Conservation (phyloP, 179 eudicot genomes). For the Pouteria campechiana region DNA sequence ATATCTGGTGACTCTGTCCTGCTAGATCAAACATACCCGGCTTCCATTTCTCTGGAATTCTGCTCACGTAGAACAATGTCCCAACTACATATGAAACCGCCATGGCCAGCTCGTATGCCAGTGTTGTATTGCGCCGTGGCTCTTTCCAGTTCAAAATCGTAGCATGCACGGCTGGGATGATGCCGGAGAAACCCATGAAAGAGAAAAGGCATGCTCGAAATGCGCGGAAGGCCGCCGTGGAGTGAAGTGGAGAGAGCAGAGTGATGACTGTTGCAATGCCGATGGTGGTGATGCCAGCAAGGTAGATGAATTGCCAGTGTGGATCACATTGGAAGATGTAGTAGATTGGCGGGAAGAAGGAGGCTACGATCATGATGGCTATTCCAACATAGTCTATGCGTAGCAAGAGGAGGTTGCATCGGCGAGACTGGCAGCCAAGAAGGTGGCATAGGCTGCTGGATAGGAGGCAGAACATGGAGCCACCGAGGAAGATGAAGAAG, state of each 20-base stretch:
- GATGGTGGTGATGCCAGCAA: conserved; percentile 45
- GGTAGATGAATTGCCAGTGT: conserved; percentile 63
- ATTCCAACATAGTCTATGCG: conserved; percentile 84
- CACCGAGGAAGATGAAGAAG: conserved; percentile 64
- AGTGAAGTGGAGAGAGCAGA: conserved; percentile 51
- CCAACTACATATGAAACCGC: conserved; percentile 63
- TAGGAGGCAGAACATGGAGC: conserved; percentile 86
- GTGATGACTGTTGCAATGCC: conserved; percentile 51
- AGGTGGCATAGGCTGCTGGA: conserved; percentile 87
- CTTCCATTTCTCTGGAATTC: conserved; percentile 79
- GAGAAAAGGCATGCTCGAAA: conserved; percentile 61
- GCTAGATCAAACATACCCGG: conserved; percentile 89
- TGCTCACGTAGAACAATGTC: conserved; percentile 55
- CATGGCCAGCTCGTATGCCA: conserved; percentile 71
- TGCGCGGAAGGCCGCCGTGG: conserved; percentile 44
- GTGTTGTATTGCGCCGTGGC: conserved; percentile 43
- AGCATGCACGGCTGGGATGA: conserved; percentile 65
- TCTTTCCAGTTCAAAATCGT: conserved; percentile 50
- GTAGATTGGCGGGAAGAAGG: conserved; percentile 92
- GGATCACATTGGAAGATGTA: conserved; percentile 84
- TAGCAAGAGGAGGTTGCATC: conserved; percentile 34
- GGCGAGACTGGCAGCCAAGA: conserved; percentile 71
- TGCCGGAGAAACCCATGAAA: conserved; percentile 71
- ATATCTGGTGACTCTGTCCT: conserved; percentile 91
- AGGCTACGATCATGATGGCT: conserved; percentile 78